These are phyloP conservation scores for Trichocomaceae sp. DNA, from an alignment of 2,329 filamentous ascomycete genomes.

Conservation along the genomic window DNA sequence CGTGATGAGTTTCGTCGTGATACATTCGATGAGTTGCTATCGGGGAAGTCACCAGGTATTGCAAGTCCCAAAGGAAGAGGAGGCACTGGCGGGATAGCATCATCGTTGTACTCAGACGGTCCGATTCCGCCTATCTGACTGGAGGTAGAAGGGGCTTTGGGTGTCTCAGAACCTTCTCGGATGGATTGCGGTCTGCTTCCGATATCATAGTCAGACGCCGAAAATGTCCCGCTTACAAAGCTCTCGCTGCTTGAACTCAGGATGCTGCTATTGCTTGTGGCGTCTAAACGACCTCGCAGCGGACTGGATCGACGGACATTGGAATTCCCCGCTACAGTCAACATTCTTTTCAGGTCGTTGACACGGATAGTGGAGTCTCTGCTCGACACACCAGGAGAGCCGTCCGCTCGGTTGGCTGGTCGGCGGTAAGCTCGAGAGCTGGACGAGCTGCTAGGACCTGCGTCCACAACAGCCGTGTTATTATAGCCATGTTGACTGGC, in stretches of 20 bases:
- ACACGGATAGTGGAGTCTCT: slow-evolving; percentile 42
- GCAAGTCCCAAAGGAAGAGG: slow-evolving; percentile 38
- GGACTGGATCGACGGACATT: slow-evolving; percentile 37
- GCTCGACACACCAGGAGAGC: slow-evolving; percentile 31
- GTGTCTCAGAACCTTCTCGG: slow-evolving; percentile 28
- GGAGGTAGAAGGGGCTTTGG: slow-evolving; percentile 20
- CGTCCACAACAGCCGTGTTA: slow-evolving; percentile 17
- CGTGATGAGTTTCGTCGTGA: slow-evolving; percentile 23
- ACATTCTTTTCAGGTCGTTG: slow-evolving; percentile 44
- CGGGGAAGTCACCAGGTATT: slow-evolving; percentile 38
- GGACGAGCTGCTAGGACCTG: slow-evolving; percentile 17
- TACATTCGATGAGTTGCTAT: slow-evolving; percentile 19
- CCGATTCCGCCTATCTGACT: slow-evolving; percentile 8
- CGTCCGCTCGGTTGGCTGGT: slow-evolving; percentile 30
- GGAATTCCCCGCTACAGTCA: slow-evolving; percentile 35
- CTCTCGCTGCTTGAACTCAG: slow-evolving; percentile 40
- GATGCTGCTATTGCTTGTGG: slow-evolving; percentile 24
- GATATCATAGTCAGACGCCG: slow-evolving; percentile 29
- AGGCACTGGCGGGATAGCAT: slow-evolving; percentile 42
- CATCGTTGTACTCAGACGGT: slow-evolving; percentile 17
- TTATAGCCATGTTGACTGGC: slow-evolving; percentile 17
- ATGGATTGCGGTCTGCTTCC: slow-evolving; percentile 26
- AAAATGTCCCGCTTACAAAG: slow-evolving; percentile 37
- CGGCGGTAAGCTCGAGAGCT: slow-evolving; percentile 28
- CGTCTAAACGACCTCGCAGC: slow-evolving; percentile 33